Percentiles rank a stretch among this genome's conserved stretches.
Conservation (phyloP, 805 yeast species). For the Yarrowia divulgata region DNA sequence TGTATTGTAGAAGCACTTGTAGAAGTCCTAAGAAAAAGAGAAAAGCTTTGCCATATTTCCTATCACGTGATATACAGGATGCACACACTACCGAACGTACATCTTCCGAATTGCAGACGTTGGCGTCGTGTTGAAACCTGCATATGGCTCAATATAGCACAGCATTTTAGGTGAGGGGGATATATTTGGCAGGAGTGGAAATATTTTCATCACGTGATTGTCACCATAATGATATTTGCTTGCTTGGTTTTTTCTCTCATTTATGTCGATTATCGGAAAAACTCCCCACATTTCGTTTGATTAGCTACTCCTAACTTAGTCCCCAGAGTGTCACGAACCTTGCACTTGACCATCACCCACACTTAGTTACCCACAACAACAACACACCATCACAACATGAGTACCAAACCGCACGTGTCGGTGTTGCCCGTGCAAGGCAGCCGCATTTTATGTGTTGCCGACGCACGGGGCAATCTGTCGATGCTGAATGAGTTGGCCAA, state of each 20-base stretch:
- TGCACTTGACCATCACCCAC: not conserved
- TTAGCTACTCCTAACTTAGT: slow-evolving; percentile 1
- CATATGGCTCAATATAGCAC: too few species aligned
- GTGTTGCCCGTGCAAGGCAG: slow-evolving; percentile 28
- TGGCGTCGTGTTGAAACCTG: too few species aligned
- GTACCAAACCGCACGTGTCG: slow-evolving; percentile 22
- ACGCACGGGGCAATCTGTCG: slow-evolving; percentile 61
- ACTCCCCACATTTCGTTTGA: not conserved
- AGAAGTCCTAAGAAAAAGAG: too few species aligned
- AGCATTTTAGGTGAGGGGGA: too few species aligned
- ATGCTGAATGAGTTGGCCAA: slow-evolving; percentile 59
- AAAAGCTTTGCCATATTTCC: too few species aligned
- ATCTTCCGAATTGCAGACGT: too few species aligned
- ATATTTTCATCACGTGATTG: too few species aligned
- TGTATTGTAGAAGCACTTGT: too few species aligned
- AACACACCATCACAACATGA: not conserved
- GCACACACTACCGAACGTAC: too few species aligned
- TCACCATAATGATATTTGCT: too few species aligned
- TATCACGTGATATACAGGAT: too few species aligned
- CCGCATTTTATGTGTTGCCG: slow-evolving; percentile 61
- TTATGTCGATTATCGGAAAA: not conserved
- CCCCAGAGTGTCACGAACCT: slow-evolving; percentile 14
- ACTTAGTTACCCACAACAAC: not conserved
- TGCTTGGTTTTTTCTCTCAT: not conserved
- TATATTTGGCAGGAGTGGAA: too few species aligned